Conservation (phyloP, 257 asterid species). For the Anisodus tanguticus region DNA sequence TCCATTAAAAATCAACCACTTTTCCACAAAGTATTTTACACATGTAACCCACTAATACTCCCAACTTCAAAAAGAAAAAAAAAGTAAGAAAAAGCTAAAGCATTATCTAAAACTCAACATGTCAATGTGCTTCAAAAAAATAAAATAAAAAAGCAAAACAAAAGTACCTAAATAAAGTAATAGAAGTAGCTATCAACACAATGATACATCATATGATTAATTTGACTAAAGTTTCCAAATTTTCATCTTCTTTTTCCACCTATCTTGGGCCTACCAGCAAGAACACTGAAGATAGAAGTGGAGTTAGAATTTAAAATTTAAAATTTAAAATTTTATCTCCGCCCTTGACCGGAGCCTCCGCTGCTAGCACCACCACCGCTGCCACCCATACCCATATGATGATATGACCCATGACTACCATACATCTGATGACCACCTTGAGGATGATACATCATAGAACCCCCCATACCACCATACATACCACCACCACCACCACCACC, state of each 20-base stretch:
- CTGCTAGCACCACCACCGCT: neutral
- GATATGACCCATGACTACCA: slow-evolving; percentile 26
- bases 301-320: neutral
- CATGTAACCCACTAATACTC: slow-evolving; percentile 14
- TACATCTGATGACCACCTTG: slow-evolving; percentile 31
- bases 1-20: neutral
- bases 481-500: neutral
- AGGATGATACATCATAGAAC: slow-evolving; percentile 14
- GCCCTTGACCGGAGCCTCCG: neutral
- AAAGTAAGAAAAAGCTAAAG: neutral
- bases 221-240: neutral
- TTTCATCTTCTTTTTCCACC: neutral
- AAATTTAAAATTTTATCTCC: neutral
- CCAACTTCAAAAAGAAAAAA: neutral
- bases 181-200: slow-evolving; percentile 1
- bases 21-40: slow-evolving; percentile 2
- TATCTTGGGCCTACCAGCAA: neutral
- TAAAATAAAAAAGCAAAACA: too few species aligned
- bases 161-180: neutral
- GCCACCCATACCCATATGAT: neutral
- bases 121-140: slow-evolving; percentile 14
- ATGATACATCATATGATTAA: slow-evolving; percentile 26
- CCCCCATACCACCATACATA: slow-evolving; percentile 16
- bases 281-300: too few species aligned
- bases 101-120: slow-evolving; percentile 16